Evolutionary conservation across 2,329 filamentous ascomycete species (phyloP).

Genomic region (Alternaria longipes): DNA sequence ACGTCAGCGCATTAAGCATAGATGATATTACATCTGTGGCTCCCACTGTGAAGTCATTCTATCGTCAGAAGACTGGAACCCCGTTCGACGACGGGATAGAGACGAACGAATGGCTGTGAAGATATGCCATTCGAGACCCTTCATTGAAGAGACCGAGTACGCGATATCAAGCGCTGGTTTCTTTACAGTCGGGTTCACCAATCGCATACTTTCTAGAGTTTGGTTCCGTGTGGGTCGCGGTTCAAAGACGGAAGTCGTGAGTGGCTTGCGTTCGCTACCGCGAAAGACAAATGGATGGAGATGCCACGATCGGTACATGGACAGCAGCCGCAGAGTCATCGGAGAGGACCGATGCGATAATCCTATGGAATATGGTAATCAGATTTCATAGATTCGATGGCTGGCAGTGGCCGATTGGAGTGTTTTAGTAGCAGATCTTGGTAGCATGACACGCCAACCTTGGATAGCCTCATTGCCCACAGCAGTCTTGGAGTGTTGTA

Average conservation of each 20-base stretch:
- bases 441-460: background rate
- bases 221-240: background rate
- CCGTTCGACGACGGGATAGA: background rate
- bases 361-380: fast-evolving
- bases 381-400: too few relatives aligned
- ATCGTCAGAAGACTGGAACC: too few relatives aligned
- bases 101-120: background rate
- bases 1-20: background rate
- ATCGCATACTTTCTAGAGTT: background rate
- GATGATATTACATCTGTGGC: background rate
- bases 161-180: fast-evolving
- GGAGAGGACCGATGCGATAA: too few relatives aligned
- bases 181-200: background rate
- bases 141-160: background rate
- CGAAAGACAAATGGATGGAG: background rate
- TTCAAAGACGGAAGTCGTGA: background rate
- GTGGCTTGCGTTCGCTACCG: background rate
- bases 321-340: background rate
- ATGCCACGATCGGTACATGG: background rate
- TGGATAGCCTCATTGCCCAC: background rate
- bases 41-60: background rate
- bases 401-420: background rate
- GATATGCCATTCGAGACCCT: fast-evolving
- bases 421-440: background rate
- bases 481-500: background rate